These are phyloP conservation scores for Rhizophora mangle DNA, from an alignment of 345 rosid genomes.

Conservation along the genomic window DNA sequence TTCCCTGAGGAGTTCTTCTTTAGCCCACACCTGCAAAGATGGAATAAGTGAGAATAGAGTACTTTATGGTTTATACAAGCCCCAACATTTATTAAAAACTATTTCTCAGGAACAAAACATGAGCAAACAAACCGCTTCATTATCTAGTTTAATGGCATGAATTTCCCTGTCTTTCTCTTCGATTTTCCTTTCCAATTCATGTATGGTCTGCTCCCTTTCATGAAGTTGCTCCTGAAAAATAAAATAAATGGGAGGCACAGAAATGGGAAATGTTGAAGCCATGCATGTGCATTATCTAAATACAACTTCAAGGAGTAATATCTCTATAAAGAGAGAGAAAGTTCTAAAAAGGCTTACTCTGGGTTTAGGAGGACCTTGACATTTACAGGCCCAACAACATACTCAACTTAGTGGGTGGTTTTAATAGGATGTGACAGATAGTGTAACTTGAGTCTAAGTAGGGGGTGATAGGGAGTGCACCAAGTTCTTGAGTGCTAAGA, in stretches of 20 bases:
- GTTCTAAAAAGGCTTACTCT: no score
- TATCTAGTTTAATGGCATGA: conserved; percentile 78
- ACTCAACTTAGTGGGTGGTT: no score
- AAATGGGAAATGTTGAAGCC: background rate
- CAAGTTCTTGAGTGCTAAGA: no score
- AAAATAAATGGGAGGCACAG: background rate
- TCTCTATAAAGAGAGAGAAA: no score
- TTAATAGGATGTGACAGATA: no score
- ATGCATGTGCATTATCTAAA: background rate
- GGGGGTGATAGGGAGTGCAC: no score
- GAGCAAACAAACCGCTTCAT: conserved; percentile 65
- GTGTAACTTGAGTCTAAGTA: no score
- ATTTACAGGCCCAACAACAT: no score
- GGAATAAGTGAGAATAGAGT: conserved; percentile 8
- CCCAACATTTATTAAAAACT: background rate
- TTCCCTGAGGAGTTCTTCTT: conserved; percentile 85
- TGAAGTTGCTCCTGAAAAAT: conserved; percentile 66
- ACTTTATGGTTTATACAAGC: conserved; percentile 3
- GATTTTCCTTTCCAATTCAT: conserved; percentile 67
- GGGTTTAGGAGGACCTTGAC: no score
- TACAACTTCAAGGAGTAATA: no score
- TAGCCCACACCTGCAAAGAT: conserved; percentile 81
- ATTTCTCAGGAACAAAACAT: background rate
- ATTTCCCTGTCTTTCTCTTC: conserved; percentile 89
- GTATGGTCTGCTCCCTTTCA: conserved; percentile 59